Base-by-base conservation (phyloP, 768 basidiomycete species). In the Collybia nuda region DNA sequence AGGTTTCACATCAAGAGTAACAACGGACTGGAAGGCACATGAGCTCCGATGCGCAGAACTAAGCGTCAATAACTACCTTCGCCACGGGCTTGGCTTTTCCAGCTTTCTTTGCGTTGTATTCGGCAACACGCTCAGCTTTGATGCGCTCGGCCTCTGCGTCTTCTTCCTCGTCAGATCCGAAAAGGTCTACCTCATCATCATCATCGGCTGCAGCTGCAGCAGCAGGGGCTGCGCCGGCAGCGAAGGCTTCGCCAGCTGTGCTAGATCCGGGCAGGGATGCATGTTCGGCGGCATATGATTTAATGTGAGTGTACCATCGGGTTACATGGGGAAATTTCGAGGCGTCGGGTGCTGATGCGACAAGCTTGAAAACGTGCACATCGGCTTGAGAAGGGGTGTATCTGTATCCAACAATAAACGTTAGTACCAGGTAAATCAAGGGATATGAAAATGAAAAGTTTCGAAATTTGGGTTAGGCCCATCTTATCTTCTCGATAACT, bases 1-100 rank as follows among this genome's bases (percentile, higher is more conserved):
- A 36, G 96, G 95, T 75, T 99, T 99, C 55, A 99, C 94, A 59
- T 98, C 96, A 60, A 98, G 75, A 41, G 96, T 99, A 44, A 99
- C 97, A 54, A 99, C 85, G 58, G 97, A 98, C 93, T 98, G 69
- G 17, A 41, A 22, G 40, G 24, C 38, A 28, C 22, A 24, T 50
- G 15, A 44, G 59, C 38, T 14, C 35, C 29, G 52, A 37, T 44
- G 19, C 42, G 36, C 23, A 40, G 18, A 53, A 3, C 7, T 35
- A 47, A 50, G 19, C 42, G 11, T 47, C 6, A 23, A 39, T 11
- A 64, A 75, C 40, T 29, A 90, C 90, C 82, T 98, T 98, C 63
- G 93, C 94, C 44, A 80, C 71, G 32, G 88, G 74, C 78, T 97
- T 94, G 56, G 86, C 80, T 74, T 96, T 98, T 65, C 74, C 77